Evolutionary conservation across 1,284 basidiomycete genomes (phyloP), one percentile per base, ranked within the genome.

Genomic region (Phellinidium pouzarii): DNA sequence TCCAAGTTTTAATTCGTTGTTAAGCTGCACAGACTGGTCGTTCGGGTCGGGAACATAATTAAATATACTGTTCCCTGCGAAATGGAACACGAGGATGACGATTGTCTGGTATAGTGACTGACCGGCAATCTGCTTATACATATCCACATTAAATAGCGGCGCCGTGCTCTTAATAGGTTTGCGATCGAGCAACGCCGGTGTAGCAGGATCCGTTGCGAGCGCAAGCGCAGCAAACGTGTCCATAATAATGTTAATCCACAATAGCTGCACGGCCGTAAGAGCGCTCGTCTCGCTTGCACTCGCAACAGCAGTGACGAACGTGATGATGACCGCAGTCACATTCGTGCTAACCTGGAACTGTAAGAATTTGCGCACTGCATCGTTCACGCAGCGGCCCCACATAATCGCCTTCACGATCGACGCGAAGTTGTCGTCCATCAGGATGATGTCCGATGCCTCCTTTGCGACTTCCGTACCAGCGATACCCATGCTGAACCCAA

Each of bases 321-420:
- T 98, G 65, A 98, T 87, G 56, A 95, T 69, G 54, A 98, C 94
- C 44, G 95, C 95, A 4, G 93, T 94, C 58, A 98, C 82, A 75
- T 98, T 99, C 64, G 91, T 91, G 7, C 91, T 93, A 59, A 99
- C 80, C 73, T 99, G 96, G 80, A 98, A 98, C 73, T 98, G 95
- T 58, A 99, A 67, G 74, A 98, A 99, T 74, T 98, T 98, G 67
- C 89, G 86, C 57, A 98, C 95, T 0, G 94, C 83, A 66, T 99
- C 95, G 69, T 97, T 98, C 59, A 99, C 94, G 66, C 93, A 95
- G 54, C 95, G 91, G 43, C 95, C 95, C 95, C 95, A 99, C 79
- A 96, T 94, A 64, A 99, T 94, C 52, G 94, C 95, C 63, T 92
- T 87, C 59, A 97, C 92, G 65, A 99, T 95, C 14, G 91, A 94